These are phyloP conservation scores for Quercus engelmannii DNA, from an alignment of 306 rosid genomes.

Conservation along the genomic window DNA sequence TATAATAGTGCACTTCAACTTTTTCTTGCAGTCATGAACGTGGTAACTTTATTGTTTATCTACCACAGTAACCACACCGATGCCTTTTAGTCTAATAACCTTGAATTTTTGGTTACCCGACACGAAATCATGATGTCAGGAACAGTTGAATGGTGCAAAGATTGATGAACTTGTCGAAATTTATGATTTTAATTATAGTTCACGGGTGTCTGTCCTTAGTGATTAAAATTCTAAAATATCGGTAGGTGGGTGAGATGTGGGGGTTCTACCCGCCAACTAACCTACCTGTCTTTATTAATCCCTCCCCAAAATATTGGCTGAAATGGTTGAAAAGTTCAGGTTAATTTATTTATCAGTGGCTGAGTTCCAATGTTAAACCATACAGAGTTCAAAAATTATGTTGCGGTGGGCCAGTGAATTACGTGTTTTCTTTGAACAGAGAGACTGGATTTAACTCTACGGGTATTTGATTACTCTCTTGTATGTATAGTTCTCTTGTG, in stretches of 20 bases:
- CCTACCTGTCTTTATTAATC: neutral
- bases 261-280: conserved; percentile 30
- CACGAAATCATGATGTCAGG: neutral
- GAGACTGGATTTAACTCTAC: too few relatives aligned
- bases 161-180: conserved; percentile 6
- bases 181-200: conserved; percentile 11
- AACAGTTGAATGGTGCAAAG: neutral
- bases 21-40: too few relatives aligned
- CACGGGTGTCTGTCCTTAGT: conserved; percentile 42
- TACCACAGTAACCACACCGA: too few relatives aligned
- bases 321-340: conserved; percentile 13
- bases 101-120: too few relatives aligned
- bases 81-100: too few relatives aligned
- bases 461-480: too few relatives aligned
- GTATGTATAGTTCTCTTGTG: too few relatives aligned
- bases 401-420: conserved; percentile 7
- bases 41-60: too few relatives aligned
- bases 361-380: neutral
- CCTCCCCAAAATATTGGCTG: neutral
- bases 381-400: neutral
- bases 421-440: conserved; percentile 3
- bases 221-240: neutral
- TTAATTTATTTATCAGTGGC: neutral
- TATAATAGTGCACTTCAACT: too few relatives aligned
- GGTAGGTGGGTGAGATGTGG: conserved; percentile 6